Evolutionary conservation across 1,139 yeast genomes (phyloP), one percentile per base, ranked within the genome.

Genomic region (Magnusiomyces ingens): DNA sequence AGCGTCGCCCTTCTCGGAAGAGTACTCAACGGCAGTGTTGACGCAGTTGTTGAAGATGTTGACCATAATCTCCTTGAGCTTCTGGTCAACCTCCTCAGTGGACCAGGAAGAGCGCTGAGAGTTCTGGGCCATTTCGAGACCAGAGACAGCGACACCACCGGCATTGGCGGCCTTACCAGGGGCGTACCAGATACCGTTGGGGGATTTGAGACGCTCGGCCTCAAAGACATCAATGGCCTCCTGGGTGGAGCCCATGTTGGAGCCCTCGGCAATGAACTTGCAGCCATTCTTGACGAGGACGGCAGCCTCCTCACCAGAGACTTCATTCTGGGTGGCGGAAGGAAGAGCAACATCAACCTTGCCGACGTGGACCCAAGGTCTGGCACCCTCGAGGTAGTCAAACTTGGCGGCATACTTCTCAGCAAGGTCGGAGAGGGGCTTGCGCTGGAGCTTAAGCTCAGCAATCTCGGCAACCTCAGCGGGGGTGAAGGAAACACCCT

Each of bases 131-230:
- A 93, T 93, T 80, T 93, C 99, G 64, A 93, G 82, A 71, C 98
- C 98, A 59, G 96, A 89, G 57, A 91, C 97, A 57, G 96, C 96
- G 67, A 93, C 99, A 83, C 98, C 99, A 78, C 98, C 98, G 78
- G 95, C 86, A 83, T 93, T 93, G 69, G 98, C 94, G 66, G 97
- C 97, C 82, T 93, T 93, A 75, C 98, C 98, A 71, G 97, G 97
- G 67, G 96, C 98, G 76, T 91, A 91, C 98, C 98, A 93, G 73
- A 90, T 88, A 62, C 85, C 79, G 60, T 69, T 60, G 57, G 75
- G 63, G 54, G 74, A 69, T 64, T 80, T 71, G 62, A 77, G 65
- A 79, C 97, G 86, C 74, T 81, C 82, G 66, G 85, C 85, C 81
- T 93, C 99, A 64, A 91, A 91, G 58, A 87, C 90, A 62, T 85